Percentiles rank a stretch among this genome's conserved stretches.
Conservation (phyloP, 139 green algal species). For the Chlamydomonas sp. region DNA sequence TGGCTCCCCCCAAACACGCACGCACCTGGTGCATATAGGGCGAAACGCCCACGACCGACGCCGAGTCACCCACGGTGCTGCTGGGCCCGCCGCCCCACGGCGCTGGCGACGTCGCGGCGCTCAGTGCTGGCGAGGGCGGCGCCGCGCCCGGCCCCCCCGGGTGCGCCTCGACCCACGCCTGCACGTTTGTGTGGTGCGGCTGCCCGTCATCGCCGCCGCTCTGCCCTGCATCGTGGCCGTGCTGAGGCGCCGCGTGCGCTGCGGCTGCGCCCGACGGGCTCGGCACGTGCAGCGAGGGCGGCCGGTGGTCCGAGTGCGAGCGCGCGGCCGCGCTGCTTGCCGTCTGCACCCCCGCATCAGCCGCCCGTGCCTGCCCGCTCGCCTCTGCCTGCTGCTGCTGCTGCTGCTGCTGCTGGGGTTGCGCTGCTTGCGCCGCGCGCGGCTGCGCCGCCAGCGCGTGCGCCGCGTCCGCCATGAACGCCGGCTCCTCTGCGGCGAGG, state of each 20-base stretch:
- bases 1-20: no score
- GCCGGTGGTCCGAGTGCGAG: no score
- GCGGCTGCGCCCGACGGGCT: no score
- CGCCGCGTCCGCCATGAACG: not conserved
- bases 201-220: not conserved
- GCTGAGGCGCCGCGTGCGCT: no score
- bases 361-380: no score
- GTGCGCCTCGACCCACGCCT: constrained; percentile 8
- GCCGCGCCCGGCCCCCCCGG: not conserved
- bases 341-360: no score
- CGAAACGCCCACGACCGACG: no score
- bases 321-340: no score
- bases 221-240: no score
- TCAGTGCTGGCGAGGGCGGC: not conserved
- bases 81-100: not conserved
- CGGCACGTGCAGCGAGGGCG: no score
- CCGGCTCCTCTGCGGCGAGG: no score
- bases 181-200: not conserved
- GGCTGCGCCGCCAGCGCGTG: not conserved
- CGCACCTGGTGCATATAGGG: no score
- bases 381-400: constrained; percentile 9
- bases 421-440: not conserved
- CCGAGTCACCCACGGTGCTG: constrained; percentile 10
- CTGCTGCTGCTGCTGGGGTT: not conserved
- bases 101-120: constrained; percentile 8